phyloP scores from a whole-genome alignment of 805 yeast genomes.

The Candida tammaniensis region DNA sequence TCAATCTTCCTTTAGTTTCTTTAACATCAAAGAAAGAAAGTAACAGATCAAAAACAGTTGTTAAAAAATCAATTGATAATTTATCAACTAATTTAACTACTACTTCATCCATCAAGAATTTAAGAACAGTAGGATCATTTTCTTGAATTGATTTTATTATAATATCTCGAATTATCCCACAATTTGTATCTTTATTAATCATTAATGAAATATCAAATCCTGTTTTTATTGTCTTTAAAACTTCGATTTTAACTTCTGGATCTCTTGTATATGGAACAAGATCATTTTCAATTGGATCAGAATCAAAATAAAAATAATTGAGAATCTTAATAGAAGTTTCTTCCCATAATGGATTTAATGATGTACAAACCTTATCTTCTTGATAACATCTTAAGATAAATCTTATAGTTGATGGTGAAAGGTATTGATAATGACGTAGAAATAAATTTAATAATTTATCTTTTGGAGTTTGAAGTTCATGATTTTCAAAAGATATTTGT shows the following conservation, averaged over 20 bases:
- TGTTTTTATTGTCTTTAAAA: constrained; percentile 33
- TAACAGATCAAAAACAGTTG: constrained; percentile 9
- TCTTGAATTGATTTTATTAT: constrained; percentile 27
- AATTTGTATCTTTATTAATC: constrained; percentile 27
- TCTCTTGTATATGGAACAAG: background rate
- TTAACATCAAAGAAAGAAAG: constrained; percentile 12
- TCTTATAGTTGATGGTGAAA: constrained; percentile 36
- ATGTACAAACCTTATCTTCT: constrained; percentile 51
- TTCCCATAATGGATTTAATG: constrained; percentile 51
- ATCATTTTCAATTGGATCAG: background rate
- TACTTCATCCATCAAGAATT: constrained; percentile 23
- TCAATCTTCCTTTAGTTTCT: constrained; percentile 16
- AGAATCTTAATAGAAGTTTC: constrained; percentile 44
- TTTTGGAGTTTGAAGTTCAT: constrained; percentile 40
- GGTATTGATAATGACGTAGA: constrained; percentile 29
- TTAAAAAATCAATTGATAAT: constrained; percentile 6
- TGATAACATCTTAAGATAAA: constrained; percentile 48
- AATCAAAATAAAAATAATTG: constrained; percentile 37
- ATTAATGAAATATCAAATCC: constrained; percentile 33
- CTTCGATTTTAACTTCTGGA: constrained; percentile 24
- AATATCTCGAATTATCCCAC: constrained; percentile 31
- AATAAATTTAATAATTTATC: constrained; percentile 42
- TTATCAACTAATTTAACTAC: constrained; percentile 16
- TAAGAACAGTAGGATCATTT: constrained; percentile 29
- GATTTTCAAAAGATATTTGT: constrained; percentile 26